Conservation (phyloP, 1,284 basidiomycete species). For the Fistulinella cinereoalba region DNA sequence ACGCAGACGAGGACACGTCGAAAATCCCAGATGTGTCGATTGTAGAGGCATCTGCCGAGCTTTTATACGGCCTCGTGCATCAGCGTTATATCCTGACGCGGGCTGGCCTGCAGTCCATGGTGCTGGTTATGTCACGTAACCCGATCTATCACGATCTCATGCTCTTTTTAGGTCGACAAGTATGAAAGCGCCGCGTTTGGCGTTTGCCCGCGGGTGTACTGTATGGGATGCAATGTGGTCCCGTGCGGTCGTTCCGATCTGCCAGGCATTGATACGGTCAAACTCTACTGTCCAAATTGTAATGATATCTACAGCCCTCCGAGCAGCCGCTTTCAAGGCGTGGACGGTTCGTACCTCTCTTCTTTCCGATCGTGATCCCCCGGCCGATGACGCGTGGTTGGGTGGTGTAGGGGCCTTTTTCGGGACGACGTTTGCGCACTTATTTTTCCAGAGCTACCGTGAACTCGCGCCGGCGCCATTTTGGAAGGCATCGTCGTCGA, state of each 20-base stretch:
- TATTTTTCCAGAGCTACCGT: slow-evolving; percentile 97
- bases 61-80: slow-evolving; percentile 96
- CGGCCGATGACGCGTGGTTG: slow-evolving; percentile 18
- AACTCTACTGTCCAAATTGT: slow-evolving; percentile 98
- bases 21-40: slow-evolving; percentile 95
- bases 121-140: slow-evolving; percentile 39
- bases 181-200: slow-evolving; percentile 94
- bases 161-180: slow-evolving; percentile 78
- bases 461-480: slow-evolving; percentile 87
- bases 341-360: slow-evolving; percentile 72
- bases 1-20: slow-evolving; percentile 85
- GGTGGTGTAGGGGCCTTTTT: slow-evolving; percentile 86
- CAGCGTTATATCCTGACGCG: slow-evolving; percentile 96
- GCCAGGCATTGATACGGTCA: slow-evolving; percentile 98
- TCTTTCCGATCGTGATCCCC: slow-evolving; percentile 1
- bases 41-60: slow-evolving; percentile 95
- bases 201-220: slow-evolving; percentile 94
- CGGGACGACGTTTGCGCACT: slow-evolving; percentile 95
- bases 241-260: slow-evolving; percentile 96
- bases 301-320: slow-evolving; percentile 96
- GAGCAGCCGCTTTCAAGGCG: slow-evolving; percentile 91
- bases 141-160: slow-evolving; percentile 20
- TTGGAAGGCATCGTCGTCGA: slow-evolving; percentile 59
- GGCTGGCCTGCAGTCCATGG: slow-evolving; percentile 94
- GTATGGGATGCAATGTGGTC: slow-evolving; percentile 85